phyloP scores from a whole-genome alignment of 768 basidiomycete genomes.

The Pleurotus pulmonarius region DNA sequence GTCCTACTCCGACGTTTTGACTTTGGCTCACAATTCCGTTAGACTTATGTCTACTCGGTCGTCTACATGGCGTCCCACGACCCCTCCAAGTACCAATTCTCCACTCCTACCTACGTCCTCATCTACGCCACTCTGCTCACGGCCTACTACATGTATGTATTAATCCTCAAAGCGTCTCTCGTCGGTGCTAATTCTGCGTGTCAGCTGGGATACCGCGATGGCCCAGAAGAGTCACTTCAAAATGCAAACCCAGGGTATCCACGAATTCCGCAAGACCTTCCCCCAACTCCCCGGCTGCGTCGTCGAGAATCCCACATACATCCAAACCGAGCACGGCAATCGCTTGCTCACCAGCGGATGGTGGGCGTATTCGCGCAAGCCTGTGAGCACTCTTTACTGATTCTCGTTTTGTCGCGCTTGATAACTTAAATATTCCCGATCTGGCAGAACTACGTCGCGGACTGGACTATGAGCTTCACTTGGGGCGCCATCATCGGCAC shows the following conservation, averaged over 20 bases:
- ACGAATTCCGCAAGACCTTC: constrained; percentile 84
- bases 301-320: constrained; percentile 82
- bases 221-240: constrained; percentile 97
- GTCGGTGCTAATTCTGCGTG: background rate
- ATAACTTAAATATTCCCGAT: background rate
- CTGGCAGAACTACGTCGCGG: constrained; percentile 85
- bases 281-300: constrained; percentile 85
- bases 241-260: constrained; percentile 92
- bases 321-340: constrained; percentile 94
- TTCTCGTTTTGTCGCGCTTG: background rate
- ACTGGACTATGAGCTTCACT: constrained; percentile 81
- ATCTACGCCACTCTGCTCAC: constrained; percentile 75
- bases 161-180: background rate
- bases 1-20: background rate
- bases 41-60: constrained; percentile 97
- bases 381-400: constrained; percentile 44
- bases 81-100: constrained; percentile 82
- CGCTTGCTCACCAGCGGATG: constrained; percentile 89
- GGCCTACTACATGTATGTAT: constrained; percentile 82
- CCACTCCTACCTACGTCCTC: constrained; percentile 66
- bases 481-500: constrained; percentile 82
- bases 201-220: constrained; percentile 91
- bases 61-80: constrained; percentile 98
- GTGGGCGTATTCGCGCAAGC: constrained; percentile 95
- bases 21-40: constrained; percentile 4